These are phyloP conservation scores for Ogataea naganishii DNA, from an alignment of 805 yeast species.

Conservation along the genomic window DNA sequence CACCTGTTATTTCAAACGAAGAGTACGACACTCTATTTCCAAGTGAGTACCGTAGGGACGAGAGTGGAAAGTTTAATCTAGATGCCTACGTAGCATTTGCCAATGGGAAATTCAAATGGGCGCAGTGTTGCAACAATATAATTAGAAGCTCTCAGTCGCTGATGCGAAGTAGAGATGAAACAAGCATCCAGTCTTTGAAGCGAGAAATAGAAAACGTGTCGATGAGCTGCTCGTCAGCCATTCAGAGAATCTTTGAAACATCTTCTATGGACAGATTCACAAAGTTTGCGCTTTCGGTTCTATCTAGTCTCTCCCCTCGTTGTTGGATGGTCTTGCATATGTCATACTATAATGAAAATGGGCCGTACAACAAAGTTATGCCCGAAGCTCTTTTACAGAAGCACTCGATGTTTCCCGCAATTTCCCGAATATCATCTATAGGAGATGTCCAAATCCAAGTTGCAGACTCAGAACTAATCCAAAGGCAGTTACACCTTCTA, in stretches of 20 bases:
- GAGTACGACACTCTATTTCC: conserved; percentile 54
- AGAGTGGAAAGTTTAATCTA: conserved; percentile 24
- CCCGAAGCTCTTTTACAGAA: no score
- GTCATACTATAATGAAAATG: no score
- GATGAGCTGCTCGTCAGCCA: conserved; percentile 11
- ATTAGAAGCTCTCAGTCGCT: conserved; percentile 7
- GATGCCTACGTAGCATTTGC: conserved; percentile 39
- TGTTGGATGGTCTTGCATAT: conserved; percentile 10
- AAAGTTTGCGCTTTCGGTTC: conserved; percentile 9
- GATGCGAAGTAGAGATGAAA: conserved; percentile 2
- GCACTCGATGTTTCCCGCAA: no score
- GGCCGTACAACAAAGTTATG: no score
- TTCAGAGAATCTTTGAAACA: conserved; percentile 15
- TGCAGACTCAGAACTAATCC: conserved; percentile 5
- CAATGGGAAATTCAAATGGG: conserved; percentile 44
- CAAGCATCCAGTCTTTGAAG: conserved; percentile 1
- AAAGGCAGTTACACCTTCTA: conserved; percentile 13
- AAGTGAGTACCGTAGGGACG: conserved; percentile 24
- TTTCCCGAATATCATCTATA: conserved; percentile 9
- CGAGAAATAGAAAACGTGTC: conserved; percentile 12
- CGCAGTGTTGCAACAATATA: conserved; percentile 12
- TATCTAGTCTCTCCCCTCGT: conserved; percentile 14
- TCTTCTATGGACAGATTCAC: conserved; percentile 9
- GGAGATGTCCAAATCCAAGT: conserved; percentile 5
- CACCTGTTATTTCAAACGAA: conserved; percentile 42